phyloP scores from a whole-genome alignment of 2,329 filamentous ascomycete species.

The Xylaria sp. region DNA sequence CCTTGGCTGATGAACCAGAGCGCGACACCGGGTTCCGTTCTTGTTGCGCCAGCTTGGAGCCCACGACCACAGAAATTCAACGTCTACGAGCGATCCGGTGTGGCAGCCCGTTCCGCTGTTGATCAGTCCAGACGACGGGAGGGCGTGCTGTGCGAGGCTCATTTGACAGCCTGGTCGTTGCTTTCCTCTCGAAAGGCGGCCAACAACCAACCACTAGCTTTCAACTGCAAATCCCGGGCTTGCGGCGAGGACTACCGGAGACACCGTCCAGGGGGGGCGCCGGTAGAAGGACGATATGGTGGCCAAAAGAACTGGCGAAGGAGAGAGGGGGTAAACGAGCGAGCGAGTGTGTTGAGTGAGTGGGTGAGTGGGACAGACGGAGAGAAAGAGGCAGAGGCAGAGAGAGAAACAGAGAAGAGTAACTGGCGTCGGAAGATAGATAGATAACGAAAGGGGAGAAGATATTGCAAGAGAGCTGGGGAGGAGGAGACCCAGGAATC shows the following conservation, averaged over 20 bases:
- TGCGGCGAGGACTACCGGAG: constrained; percentile 40
- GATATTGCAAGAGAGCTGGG: constrained; percentile 26
- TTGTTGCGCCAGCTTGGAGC: constrained; percentile 38
- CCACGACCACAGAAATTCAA: constrained; percentile 25
- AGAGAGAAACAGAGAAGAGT: constrained; percentile 12
- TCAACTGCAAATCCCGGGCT: constrained; percentile 32
- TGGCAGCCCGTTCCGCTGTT: constrained; percentile 22
- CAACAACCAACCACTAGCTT: constrained; percentile 24
- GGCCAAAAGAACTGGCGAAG: background rate
- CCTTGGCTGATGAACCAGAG: constrained; percentile 32
- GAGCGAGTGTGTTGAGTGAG: background rate
- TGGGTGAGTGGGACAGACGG: too few relatives aligned
- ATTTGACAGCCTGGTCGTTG: constrained; percentile 30
- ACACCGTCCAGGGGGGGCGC: constrained; percentile 18
- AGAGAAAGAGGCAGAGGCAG: background rate
- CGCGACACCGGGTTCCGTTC: constrained; percentile 29
- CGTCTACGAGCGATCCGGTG: constrained; percentile 27
- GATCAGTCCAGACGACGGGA: constrained; percentile 25
- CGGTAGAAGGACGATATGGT: constrained; percentile 26
- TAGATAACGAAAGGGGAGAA: constrained; percentile 34
- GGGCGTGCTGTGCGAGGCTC: constrained; percentile 33
- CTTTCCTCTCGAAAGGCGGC: constrained; percentile 21
- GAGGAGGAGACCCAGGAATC: constrained; percentile 46
- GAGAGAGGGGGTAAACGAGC: background rate
- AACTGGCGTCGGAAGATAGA: constrained; percentile 31